phyloP scores from a whole-genome alignment of 129 eudicot genomes.

The Flaveria linearis region DNA sequence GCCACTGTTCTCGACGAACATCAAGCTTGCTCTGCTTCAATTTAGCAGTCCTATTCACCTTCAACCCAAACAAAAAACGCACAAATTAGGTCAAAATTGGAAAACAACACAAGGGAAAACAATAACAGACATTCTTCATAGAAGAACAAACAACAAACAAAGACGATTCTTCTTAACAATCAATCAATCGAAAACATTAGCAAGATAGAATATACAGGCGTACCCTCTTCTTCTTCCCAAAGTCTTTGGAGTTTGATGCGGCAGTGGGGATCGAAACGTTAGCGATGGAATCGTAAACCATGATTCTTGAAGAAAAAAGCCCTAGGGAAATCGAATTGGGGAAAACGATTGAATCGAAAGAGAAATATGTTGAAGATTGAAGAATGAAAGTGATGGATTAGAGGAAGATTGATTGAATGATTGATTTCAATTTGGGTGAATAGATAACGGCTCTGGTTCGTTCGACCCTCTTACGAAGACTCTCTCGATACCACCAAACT shows the following conservation, averaged over 20 bases:
- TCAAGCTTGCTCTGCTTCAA: conserved; percentile 83
- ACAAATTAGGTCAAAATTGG: conserved; percentile 24
- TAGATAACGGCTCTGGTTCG: conserved; percentile 41
- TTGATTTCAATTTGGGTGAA: conserved; percentile 19
- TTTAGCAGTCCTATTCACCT: conserved; percentile 78
- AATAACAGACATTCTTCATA: not conserved
- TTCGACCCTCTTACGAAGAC: conserved; percentile 34
- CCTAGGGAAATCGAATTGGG: conserved; percentile 35
- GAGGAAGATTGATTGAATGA: conserved; percentile 42
- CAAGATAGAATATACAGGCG: not conserved
- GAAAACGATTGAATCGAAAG: not conserved
- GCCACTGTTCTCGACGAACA: conserved; percentile 92
- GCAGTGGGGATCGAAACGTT: conserved; percentile 58
- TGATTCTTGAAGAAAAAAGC: conserved; percentile 39
- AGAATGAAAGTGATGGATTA: conserved; percentile 24
- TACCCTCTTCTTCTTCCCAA: conserved; percentile 81
- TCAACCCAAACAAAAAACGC: conserved; percentile 1
- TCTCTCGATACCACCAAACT: conserved; percentile 44
- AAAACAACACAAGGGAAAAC: too few species aligned
- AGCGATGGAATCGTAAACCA: conserved; percentile 68
- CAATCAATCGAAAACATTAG: not conserved
- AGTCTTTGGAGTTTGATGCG: conserved; percentile 67
- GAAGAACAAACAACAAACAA: conserved; percentile 1
- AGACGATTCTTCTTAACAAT: not conserved
- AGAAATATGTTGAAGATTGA: conserved; percentile 15